Evolutionary conservation across 2,329 filamentous ascomycete genomes (phyloP), one percentile per base, ranked within the genome.

Genomic region (Hypoxylon sp.): DNA sequence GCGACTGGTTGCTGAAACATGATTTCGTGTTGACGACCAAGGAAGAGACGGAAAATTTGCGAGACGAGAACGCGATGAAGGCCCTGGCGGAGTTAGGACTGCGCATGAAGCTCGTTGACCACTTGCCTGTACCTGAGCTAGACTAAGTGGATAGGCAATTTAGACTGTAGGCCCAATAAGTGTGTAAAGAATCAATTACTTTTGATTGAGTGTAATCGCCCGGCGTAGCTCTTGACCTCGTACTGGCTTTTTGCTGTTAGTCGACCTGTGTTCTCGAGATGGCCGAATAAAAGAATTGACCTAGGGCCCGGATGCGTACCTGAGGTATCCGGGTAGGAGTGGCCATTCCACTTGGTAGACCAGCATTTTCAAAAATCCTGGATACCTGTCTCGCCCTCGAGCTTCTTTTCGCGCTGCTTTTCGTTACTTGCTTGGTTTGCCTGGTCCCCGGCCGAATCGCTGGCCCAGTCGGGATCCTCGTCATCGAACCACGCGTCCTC

Each of bases 401-500:
- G 68, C 30, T 6, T 60, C 62, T 65, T 68, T 50, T 30, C 59
- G 50, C 53, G 24, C 28, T 51, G 56, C 19, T 65, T 50, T 64
- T 64, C 69, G 11, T 70, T 66, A 17, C 54, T 61, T 6, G 48
- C 61, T 11, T 64, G 68, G 39, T 75, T 61, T 6, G 48, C 61
- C 10, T 64, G 68, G 39, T 75, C 74, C 3, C 72, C 72, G 20
- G 54, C 72, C 6, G 74, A 75, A 11, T 81, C 82, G 39, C 81
- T 80, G 28, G 85, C 80, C 85, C 89, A 92, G 49, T 83, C 82
- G 0, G 91, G 89, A 70, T 91, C 89, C 80, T 97, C 90, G 5
- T 88, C 87, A 20, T 93, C 91, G 73, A 96, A 94, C 81, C 91
- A 97, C 19, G 83, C 84, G 37, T 97, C 92, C 76, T 94, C 84